Base-by-base conservation (phyloP, 495 filamentous ascomycete genomes). In the Bombardia bombarda region DNA sequence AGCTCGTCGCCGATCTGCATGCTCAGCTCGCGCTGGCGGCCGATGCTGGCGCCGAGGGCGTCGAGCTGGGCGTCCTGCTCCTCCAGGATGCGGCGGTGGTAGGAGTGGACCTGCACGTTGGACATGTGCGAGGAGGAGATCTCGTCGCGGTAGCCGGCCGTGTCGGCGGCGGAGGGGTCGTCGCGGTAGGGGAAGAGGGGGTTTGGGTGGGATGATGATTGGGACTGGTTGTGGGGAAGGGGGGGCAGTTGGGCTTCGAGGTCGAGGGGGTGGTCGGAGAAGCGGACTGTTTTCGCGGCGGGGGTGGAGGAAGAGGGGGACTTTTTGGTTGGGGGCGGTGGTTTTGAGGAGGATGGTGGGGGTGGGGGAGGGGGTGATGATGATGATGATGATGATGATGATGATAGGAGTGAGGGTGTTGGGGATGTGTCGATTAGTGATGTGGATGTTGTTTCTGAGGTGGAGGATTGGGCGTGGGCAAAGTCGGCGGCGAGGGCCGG, bases 1-100 rank as follows among this genome's bases (percentile, higher is more conserved):
- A 98, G 69, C 71, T 98, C 92, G 59, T 97, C 86, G 19, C 92
- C 92, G 57, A 98, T 98, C 69, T 89, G 86, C 58, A 96, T 92
- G 51, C 83, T 87, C 51, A 98, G 70, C 66, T 97, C 87, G 38
- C 94, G 75, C 63, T 97, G 92, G 37, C 90, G 80, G n/a, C 83
- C 77, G 51, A 98, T 95, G 42, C 80, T 86, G 49, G 79, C 78
- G 8, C 89, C 87, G 19, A 98, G 72, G 38, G 76, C 66, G 58
- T 97, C 92, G n/a, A 98, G 69, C 56, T 92, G 87, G 45, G 89
- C 85, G 56, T 98, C 92, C 58, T 97, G 93, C 42, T 96, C 80
- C 3, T 74, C 74, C 16, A 98, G 67, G 13, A 92, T 77, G 32
- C 78, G 80, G 12, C 72, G 66, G 62, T 98, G 92, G 57, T 94